phyloP scores from a whole-genome alignment of 1,284 basidiomycete genomes.

The Sporisorium reilianum region DNA sequence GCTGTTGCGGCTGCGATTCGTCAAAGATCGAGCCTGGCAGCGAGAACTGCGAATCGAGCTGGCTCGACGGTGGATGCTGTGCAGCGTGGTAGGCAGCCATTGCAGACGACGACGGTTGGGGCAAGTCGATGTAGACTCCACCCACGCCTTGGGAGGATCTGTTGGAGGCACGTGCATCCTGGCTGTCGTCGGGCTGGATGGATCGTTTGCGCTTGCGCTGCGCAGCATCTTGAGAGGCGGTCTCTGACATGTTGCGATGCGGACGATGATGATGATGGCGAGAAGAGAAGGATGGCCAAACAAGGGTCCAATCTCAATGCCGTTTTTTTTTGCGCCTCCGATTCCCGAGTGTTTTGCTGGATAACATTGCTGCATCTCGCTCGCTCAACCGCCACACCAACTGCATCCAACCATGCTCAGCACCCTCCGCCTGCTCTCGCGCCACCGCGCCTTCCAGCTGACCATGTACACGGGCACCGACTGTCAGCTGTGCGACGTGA shows the following conservation, averaged over 20 bases:
- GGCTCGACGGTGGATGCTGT: constrained; percentile 12
- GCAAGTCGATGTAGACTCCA: constrained; percentile 26
- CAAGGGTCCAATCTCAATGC: constrained; percentile 26
- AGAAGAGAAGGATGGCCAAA: neutral
- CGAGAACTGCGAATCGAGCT: constrained; percentile 25
- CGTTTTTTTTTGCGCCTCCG: constrained; percentile 1
- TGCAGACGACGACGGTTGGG: constrained; percentile 31
- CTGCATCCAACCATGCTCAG: constrained; percentile 11
- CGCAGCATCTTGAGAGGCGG: neutral
- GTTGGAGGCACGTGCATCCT: neutral
- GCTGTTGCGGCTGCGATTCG: constrained; percentile 1
- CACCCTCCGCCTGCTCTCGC: constrained; percentile 7
- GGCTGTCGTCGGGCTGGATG: neutral
- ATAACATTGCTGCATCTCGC: neutral
- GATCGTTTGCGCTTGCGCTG: constrained; percentile 31
- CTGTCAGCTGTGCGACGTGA: constrained; percentile 64
- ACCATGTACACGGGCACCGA: constrained; percentile 65
- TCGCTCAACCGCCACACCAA: too few relatives aligned
- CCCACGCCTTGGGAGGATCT: constrained; percentile 5
- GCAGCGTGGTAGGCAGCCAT: constrained; percentile 26
- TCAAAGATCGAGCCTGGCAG: constrained; percentile 14
- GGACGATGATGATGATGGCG: neutral
- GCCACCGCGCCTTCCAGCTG: constrained; percentile 17
- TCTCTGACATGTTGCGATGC: constrained; percentile 6
- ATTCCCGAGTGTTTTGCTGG: constrained; percentile 9